A percentile compares a stretch with the other conserved stretches of the same genome.
Evolutionary conservation across 768 basidiomycete genomes (phyloP).

Genomic region (Termitomyces heimii): DNA sequence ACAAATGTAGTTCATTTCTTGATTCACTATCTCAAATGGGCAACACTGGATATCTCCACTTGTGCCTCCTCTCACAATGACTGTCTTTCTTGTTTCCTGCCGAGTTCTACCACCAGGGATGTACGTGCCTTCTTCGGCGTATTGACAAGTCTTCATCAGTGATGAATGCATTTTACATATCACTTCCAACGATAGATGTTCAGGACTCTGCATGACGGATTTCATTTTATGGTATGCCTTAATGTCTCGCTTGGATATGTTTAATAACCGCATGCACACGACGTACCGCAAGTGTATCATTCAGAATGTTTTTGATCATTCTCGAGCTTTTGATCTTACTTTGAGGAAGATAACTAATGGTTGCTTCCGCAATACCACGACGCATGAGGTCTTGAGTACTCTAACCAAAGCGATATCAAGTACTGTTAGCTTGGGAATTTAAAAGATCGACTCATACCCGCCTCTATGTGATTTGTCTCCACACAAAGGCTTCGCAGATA

Average conservation of each 20-base stretch:
- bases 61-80: conserved; percentile 16
- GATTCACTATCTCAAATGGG: conserved; percentile 22
- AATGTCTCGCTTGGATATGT: neutral
- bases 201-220: conserved; percentile 3
- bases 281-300: conserved; percentile 22
- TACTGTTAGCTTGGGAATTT: neutral
- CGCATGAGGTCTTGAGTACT: conserved; percentile 17
- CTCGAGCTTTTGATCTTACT: conserved; percentile 17
- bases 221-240: conserved; percentile 16
- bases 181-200: conserved; percentile 9
- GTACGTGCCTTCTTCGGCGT: conserved; percentile 6
- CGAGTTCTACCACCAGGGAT: conserved; percentile 21
- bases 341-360: conserved; percentile 5
- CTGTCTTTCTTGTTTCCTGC: conserved; percentile 20
- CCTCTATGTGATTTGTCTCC: conserved; percentile 24
- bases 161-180: conserved; percentile 20
- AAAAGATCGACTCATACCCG: conserved; percentile 9
- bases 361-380: conserved; percentile 16
- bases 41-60: conserved; percentile 18
- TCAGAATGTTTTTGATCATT: conserved; percentile 20
- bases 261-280: neutral
- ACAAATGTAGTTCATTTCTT: conserved; percentile 23
- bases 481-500: conserved; percentile 20
- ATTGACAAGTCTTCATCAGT: conserved; percentile 22
- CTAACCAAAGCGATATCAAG: conserved; percentile 6